Evolutionary conservation across 805 yeast genomes (phyloP).

Genomic region (Saturnispora mendoncae): DNA sequence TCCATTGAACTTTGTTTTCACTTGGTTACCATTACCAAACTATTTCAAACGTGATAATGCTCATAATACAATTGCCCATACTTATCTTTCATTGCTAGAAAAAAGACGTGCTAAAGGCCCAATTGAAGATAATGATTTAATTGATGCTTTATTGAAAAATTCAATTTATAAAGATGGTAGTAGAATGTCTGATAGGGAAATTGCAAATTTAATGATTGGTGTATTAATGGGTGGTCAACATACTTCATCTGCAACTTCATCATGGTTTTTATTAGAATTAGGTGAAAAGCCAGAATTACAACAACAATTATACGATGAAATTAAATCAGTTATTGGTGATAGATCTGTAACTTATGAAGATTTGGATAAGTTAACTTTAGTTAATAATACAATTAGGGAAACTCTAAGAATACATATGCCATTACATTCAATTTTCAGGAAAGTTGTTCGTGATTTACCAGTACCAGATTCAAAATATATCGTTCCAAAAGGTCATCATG

Average conservation of each 20-base stretch:
- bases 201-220: conserved; percentile 89
- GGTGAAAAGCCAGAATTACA: conserved; percentile 83
- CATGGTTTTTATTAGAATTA: conserved; percentile 88
- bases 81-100: conserved; percentile 72
- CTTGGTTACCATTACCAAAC: conserved; percentile 71
- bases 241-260: conserved; percentile 91
- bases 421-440: conserved; percentile 89
- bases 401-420: conserved; percentile 95
- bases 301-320: conserved; percentile 71
- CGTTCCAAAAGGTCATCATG: conserved; percentile 84
- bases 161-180: conserved; percentile 91
- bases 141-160: conserved; percentile 75
- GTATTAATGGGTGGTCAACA: conserved; percentile 99
- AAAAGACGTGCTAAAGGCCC: conserved; percentile 70
- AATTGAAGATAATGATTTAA: conserved; percentile 69
- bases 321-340: conserved; percentile 51
- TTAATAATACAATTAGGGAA: conserved; percentile 81
- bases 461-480: conserved; percentile 73
- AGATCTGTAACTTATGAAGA: conserved; percentile 72
- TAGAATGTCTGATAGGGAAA: conserved; percentile 89
- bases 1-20: conserved; percentile 92
- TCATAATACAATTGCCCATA: conserved; percentile 66
- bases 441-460: conserved; percentile 67
- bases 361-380: conserved; percentile 69
- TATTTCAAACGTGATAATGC: conserved; percentile 84